Evolutionary conservation across 345 rosid species (phyloP).

Genomic region (Salix viminalis): DNA sequence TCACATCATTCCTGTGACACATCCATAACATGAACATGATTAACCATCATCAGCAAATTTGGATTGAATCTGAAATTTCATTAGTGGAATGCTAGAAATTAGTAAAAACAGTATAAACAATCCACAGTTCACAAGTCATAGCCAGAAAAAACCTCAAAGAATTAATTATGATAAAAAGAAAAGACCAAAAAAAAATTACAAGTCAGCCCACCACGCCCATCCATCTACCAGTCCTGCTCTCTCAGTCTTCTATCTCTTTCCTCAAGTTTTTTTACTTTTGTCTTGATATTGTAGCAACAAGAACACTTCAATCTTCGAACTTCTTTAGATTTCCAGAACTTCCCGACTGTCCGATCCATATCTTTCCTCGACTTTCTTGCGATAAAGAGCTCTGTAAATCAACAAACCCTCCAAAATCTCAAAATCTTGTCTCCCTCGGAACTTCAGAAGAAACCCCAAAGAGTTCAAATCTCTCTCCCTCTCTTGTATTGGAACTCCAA

Average conservation of each 20-base stretch:
- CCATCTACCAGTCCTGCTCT: neutral
- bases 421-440: neutral
- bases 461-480: neutral
- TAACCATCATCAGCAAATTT: neutral
- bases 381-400: neutral
- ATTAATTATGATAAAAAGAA: too few species aligned
- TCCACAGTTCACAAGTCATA: neutral
- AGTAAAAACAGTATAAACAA: neutral
- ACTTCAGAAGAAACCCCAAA: neutral
- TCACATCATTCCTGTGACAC: neutral
- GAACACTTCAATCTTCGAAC: neutral
- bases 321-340: conserved; percentile 18
- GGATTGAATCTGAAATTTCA: too few species aligned
- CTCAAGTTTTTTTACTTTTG: neutral
- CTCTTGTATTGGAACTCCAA: neutral
- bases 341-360: neutral
- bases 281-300: neutral
- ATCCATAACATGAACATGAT: neutral
- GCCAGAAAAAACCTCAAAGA: neutral
- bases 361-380: neutral
- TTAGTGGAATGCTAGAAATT: too few species aligned
- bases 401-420: neutral
- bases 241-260: neutral
- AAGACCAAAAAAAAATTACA: neutral
- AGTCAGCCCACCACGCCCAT: neutral